Evolutionary conservation across 2,329 filamentous ascomycete species (phyloP), one percentile per base, ranked within the genome.

Genomic region (Acarospora socialis): DNA sequence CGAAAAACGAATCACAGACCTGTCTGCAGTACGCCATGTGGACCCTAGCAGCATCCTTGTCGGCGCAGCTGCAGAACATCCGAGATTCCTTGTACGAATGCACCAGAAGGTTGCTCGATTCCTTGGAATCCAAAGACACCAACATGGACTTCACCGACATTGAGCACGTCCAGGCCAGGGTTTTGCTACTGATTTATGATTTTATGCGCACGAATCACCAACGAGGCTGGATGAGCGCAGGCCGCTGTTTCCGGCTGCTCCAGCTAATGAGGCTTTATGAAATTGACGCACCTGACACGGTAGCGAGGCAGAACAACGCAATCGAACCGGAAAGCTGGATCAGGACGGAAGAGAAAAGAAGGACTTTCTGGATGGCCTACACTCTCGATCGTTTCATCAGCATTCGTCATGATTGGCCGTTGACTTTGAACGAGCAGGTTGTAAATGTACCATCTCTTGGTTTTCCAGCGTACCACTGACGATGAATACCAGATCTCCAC

Each of bases 321-420:
- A n/a, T n/a, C n/a, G 7, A 7, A 23, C 9, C 5, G 16, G 4
- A 28, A 15, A 43, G 45, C n/a, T 51, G 43, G 38, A 42, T 49
- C 7, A 46, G 50, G n/a, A 38, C 45, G 6, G 56, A 59, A 36
- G 49, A 56, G 34, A 49, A 45, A 24, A 36, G 56, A 9, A 38
- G 56, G n/a, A 51, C 49, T 0, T 59, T 58, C 38, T 59, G 56
- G 56, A 49, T 58, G 47, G 55, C 55, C 0, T 58, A 54, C 32
- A 46, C 43, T 8, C 36, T 59, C 10, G 56, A 59, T 40, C 51
- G 48, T 1, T 51, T 57, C 21, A 41, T 50, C n/a, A 50, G 50
- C 29, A 45, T 55, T 4, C 44, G 46, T 9, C 48, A 48, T 21
- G 44, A 45, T 4, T 42, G 46, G 28, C 50, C 52, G 4, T 40